Percentiles rank a stretch among this genome's conserved stretches.
Conservation (phyloP, 371 early-diverging fungal species). For the Mucor irregularis region DNA sequence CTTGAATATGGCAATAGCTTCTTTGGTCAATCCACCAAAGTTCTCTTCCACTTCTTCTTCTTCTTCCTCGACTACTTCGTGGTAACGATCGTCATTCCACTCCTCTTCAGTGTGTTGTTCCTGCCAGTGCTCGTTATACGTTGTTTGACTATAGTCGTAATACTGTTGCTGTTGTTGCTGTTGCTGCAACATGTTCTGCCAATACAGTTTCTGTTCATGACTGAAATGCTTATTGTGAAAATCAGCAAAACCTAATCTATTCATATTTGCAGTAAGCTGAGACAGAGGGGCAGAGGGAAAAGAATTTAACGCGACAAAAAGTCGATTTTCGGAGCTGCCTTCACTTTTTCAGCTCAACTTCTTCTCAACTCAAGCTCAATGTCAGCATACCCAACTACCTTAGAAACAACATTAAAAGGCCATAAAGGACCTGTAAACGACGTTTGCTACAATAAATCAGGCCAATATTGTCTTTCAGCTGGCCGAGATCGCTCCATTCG, state of each 20-base stretch:
- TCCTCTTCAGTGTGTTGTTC: not conserved
- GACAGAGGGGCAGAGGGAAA: not conserved
- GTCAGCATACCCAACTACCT: slow-evolving; percentile 36
- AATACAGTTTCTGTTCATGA: slow-evolving; percentile 20
- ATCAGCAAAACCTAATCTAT: slow-evolving; percentile 22
- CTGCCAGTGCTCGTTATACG: not conserved
- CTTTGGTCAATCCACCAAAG: slow-evolving; percentile 20
- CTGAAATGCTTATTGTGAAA: slow-evolving; percentile 30
- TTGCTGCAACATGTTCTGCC: slow-evolving; percentile 8
- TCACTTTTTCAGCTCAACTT: not conserved
- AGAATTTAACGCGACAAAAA: not conserved
- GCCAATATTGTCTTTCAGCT: slow-evolving; percentile 78
- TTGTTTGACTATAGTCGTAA: not conserved
- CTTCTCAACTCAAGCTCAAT: not conserved
- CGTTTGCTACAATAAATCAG: slow-evolving; percentile 66
- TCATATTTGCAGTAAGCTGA: slow-evolving; percentile 10
- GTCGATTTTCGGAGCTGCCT: not conserved
- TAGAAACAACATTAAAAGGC: slow-evolving; percentile 48
- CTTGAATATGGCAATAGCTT: slow-evolving; percentile 41
- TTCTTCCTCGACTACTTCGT: not conserved
- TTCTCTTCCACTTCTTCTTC: slow-evolving; percentile 1
- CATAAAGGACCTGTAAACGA: slow-evolving; percentile 71
- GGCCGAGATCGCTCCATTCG: slow-evolving; percentile 78
- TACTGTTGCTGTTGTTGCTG: slow-evolving; percentile 7
- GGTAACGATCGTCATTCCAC: not conserved